Conservation (phyloP, 1,284 basidiomycete species). For the Cryptococcus maquisensis region DNA sequence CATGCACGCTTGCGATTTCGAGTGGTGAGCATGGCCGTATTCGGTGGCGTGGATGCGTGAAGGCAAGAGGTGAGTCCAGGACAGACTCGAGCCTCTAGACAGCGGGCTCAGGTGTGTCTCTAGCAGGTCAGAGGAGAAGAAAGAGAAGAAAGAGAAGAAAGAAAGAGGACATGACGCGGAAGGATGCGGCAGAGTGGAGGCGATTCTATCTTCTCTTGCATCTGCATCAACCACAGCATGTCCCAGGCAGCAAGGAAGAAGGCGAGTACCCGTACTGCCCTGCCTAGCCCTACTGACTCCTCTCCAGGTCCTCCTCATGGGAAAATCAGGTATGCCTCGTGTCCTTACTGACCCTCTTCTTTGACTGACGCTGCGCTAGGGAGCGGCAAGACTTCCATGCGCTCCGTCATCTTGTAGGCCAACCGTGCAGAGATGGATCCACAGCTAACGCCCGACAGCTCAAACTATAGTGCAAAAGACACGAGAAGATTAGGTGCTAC, state of each 20-base stretch:
- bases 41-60: too few relatives aligned
- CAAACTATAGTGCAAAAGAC: conserved; percentile 87
- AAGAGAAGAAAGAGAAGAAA: background rate
- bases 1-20: conserved; percentile 13
- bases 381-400: conserved; percentile 83
- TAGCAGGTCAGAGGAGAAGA: background rate
- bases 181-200: background rate
- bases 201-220: background rate
- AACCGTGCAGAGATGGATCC: conserved; percentile 1
- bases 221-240: conserved; percentile 14
- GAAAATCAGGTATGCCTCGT: conserved; percentile 63
- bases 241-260: conserved; percentile 38
- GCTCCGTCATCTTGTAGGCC: conserved; percentile 93
- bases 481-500: conserved; percentile 91
- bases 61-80: too few relatives aligned
- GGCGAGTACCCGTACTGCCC: conserved; percentile 15
- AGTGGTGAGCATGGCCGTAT: background rate
- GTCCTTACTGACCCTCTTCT: too few relatives aligned
- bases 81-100: too few relatives aligned
- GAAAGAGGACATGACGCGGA: background rate
- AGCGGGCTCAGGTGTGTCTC: background rate
- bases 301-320: conserved; percentile 75
- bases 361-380: conserved; percentile 25
- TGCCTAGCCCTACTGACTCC: background rate
- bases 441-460: conserved; percentile 53